A percentile compares a stretch with the other conserved stretches of the same genome.
Evolutionary conservation across 495 filamentous ascomycete genomes (phyloP).

Genomic region (Saxophila tyrrhenica): DNA sequence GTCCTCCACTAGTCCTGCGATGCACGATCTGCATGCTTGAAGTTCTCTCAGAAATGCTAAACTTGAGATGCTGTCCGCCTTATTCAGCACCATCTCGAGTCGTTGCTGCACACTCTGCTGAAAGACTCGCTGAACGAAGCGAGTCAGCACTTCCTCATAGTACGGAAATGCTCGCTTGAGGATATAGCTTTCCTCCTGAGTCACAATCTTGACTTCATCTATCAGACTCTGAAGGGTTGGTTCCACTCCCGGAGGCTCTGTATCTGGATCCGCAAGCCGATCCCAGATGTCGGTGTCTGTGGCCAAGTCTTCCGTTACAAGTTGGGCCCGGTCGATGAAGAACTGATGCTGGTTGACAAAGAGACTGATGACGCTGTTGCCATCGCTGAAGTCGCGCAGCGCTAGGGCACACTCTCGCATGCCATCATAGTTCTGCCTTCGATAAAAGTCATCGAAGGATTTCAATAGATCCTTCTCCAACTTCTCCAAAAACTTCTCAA

Average conservation of each 20-base stretch:
- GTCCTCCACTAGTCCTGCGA: conserved; percentile 77
- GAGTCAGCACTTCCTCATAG: conserved; percentile 82
- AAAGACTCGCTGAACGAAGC: conserved; percentile 90
- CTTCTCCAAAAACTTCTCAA: conserved; percentile 94
- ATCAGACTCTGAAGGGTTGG: conserved; percentile 81
- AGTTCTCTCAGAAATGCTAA: conserved; percentile 84
- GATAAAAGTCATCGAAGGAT: conserved; percentile 94
- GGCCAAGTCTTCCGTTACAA: conserved; percentile 82
- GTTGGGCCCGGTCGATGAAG: conserved; percentile 85
- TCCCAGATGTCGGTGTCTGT: conserved; percentile 73
- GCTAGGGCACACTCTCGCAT: conserved; percentile 84
- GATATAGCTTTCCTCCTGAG: conserved; percentile 91
- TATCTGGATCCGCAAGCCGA: conserved; percentile 83
- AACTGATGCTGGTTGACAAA: conserved; percentile 99
- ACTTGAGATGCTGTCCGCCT: conserved; percentile 79
- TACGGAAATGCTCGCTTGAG: conserved; percentile 94
- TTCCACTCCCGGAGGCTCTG: conserved; percentile 81
- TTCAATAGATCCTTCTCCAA: conserved; percentile 90
- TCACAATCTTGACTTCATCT: conserved; percentile 89
- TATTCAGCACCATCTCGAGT: conserved; percentile 91
- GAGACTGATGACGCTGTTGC: conserved; percentile 80
- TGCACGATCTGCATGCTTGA: conserved; percentile 78
- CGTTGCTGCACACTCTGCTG: conserved; percentile 96
- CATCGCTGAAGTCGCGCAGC: conserved; percentile 89
- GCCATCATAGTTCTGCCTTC: conserved; percentile 84